These are phyloP conservation scores for Phytopythium delawarense DNA, from an alignment of 352 stramenopile genomes.

Conservation along the genomic window DNA sequence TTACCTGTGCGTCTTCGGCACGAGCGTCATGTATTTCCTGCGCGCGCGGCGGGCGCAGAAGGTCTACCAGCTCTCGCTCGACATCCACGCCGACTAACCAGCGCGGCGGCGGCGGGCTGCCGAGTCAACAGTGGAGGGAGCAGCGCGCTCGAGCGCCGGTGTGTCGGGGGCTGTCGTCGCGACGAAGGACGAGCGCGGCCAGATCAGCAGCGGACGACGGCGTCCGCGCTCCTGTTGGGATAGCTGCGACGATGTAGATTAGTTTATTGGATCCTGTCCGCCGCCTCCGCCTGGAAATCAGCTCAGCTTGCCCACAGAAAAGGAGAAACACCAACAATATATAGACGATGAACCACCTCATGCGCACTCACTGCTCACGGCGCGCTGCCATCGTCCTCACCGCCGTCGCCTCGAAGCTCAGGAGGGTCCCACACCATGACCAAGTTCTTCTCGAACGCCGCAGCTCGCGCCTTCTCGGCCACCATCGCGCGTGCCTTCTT, in stretches of 20 bases:
- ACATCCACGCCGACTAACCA: slow-evolving; percentile 74
- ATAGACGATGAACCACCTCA: slow-evolving; percentile 7
- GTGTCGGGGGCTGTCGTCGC: background rate
- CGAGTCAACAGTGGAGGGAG: background rate
- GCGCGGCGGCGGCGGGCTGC: background rate
- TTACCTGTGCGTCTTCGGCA: slow-evolving; percentile 82
- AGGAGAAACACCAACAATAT: slow-evolving; percentile 10
- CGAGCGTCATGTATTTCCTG: slow-evolving; percentile 84
- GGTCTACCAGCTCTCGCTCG: slow-evolving; percentile 85
- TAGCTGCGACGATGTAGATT: slow-evolving; percentile 40
- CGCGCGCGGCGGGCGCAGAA: slow-evolving; percentile 74
- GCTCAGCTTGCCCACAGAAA: slow-evolving; percentile 13
- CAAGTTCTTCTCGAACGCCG: slow-evolving; percentile 59
- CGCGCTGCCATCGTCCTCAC: background rate
- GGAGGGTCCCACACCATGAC: slow-evolving; percentile 31
- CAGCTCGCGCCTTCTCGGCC: slow-evolving; percentile 64
- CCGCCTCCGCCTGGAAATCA: background rate
- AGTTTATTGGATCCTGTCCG: slow-evolving; percentile 17
- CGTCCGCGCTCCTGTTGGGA: background rate
- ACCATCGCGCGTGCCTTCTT: slow-evolving; percentile 77
- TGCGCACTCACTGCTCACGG: background rate
- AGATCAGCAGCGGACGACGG: background rate
- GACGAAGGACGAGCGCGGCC: background rate
- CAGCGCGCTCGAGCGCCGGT: background rate
- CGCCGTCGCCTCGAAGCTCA: slow-evolving; percentile 24